Percentiles rank a stretch among this genome's conserved stretches.
Conservation (phyloP, 192 early-diverging fungal genomes). For the Backusella sp. region DNA sequence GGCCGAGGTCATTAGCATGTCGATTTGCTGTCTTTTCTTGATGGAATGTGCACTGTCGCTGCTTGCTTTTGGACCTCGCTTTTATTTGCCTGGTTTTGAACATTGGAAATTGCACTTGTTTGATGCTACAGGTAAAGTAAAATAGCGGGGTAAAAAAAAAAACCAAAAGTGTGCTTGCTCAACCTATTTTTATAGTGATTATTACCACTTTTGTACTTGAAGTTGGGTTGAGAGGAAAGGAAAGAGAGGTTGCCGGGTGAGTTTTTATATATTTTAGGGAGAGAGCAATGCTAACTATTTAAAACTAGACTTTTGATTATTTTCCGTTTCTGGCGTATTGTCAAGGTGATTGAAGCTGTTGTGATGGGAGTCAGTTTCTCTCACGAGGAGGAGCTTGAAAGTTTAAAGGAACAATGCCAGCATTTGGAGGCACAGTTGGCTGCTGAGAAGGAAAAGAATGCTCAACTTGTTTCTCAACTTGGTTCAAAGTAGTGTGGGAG, state of each 20-base stretch:
- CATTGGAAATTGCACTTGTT: conserved; percentile 46
- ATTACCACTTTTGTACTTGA: conserved; percentile 50
- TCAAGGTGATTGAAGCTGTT: conserved; percentile 49
- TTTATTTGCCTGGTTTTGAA: conserved; percentile 37
- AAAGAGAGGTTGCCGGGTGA: conserved; percentile 50
- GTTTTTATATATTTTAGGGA: background rate
- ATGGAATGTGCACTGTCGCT: conserved; percentile 47
- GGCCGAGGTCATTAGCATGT: conserved; percentile 35
- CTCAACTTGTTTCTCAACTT: background rate
- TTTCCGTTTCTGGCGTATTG: conserved; percentile 55
- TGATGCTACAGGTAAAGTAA: conserved; percentile 42
- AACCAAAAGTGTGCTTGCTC: no score
- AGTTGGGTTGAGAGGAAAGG: conserved; percentile 48
- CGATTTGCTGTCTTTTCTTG: conserved; percentile 48
- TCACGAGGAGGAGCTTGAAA: conserved; percentile 14
- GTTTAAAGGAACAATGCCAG: conserved; percentile 2
- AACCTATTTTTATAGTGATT: conserved; percentile 29
- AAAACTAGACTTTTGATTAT: conserved; percentile 44
- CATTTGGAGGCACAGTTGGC: background rate
- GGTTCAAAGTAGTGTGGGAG: background rate
- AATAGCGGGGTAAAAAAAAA: background rate
- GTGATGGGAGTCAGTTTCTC: conserved; percentile 37
- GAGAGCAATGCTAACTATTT: background rate
- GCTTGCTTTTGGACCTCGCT: conserved; percentile 46
- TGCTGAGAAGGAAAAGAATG: conserved; percentile 4